Conservation (phyloP, 2,329 filamentous ascomycete genomes). For the Metarhizium sp. region DNA sequence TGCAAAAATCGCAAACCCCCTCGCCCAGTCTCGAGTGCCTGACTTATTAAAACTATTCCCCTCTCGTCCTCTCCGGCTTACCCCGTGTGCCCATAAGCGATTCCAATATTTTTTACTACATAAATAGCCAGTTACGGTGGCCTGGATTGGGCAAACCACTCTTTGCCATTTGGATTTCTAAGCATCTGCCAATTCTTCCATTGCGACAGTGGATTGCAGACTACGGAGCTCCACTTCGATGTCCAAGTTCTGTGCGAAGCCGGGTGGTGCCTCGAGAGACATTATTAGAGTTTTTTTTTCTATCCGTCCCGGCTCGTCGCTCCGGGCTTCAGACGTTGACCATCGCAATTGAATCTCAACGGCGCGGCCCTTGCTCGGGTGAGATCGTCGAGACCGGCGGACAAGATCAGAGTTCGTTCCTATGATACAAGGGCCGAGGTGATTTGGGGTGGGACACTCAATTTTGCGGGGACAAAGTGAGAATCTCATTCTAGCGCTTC, state of each 20-base stretch:
- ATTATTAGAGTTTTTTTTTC: not conserved
- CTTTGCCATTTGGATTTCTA: slow-evolving; percentile 7
- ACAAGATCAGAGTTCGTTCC: not conserved
- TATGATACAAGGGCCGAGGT: not conserved
- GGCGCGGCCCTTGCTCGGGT: not conserved
- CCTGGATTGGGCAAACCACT: not conserved
- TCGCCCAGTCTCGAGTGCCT: too few relatives aligned
- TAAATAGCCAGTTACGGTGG: not conserved
- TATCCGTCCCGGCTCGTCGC: not conserved
- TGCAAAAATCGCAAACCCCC: too few relatives aligned
- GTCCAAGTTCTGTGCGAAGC: not conserved
- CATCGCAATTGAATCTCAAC: not conserved
- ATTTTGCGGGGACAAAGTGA: not conserved
- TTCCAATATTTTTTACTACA: not conserved
- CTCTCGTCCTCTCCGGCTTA: too few relatives aligned
- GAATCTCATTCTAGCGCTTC: not conserved
- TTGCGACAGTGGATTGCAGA: not conserved
- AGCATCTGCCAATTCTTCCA: slow-evolving; percentile 5
- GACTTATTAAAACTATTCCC: too few relatives aligned
- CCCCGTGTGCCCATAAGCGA: too few relatives aligned
- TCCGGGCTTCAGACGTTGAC: not conserved
- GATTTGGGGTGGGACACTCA: not conserved
- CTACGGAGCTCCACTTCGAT: slow-evolving; percentile 5
- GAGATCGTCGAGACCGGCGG: not conserved
- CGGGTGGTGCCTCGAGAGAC: not conserved